Evolutionary conservation across 2,329 filamentous ascomycete species (phyloP).

Genomic region (Alternaria brassicae): DNA sequence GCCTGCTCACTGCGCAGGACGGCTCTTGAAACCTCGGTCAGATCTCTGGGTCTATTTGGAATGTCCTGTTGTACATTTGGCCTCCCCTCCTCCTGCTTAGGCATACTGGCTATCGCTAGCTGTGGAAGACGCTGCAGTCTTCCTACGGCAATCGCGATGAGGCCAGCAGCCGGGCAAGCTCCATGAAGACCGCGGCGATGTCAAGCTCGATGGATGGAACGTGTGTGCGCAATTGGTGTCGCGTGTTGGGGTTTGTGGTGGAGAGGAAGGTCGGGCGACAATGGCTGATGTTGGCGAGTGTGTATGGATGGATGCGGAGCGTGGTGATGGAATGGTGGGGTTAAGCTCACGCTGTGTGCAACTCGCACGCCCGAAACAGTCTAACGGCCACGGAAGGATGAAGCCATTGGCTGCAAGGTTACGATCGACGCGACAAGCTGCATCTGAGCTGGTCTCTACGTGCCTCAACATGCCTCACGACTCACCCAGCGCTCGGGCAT

Average conservation of each 20-base stretch:
- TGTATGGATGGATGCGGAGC: slow-evolving; percentile 27
- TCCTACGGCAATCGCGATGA: slow-evolving; percentile 67
- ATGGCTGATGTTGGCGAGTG: slow-evolving; percentile 34
- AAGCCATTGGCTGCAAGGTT: slow-evolving; percentile 31
- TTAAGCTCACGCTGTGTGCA: slow-evolving; percentile 40
- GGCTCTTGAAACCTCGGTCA: slow-evolving; percentile 44
- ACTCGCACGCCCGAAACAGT: slow-evolving; percentile 26
- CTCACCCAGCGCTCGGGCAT: slow-evolving; percentile 13
- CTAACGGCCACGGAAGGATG: slow-evolving; percentile 19
- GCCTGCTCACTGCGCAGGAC: slow-evolving; percentile 52
- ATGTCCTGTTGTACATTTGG: slow-evolving; percentile 31
- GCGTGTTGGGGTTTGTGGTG: slow-evolving; percentile 8
- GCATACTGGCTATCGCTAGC: slow-evolving; percentile 57
- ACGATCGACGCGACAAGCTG: slow-evolving; percentile 30
- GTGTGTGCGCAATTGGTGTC: slow-evolving; percentile 18
- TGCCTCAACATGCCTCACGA: slow-evolving; percentile 22
- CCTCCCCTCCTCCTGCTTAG: slow-evolving; percentile 40
- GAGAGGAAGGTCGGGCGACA: slow-evolving; percentile 31
- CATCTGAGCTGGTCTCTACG: slow-evolving; percentile 19
- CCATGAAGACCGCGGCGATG: slow-evolving; percentile 57
- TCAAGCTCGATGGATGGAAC: slow-evolving; percentile 25
- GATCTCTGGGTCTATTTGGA: slow-evolving; percentile 48
- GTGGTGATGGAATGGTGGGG: slow-evolving; percentile 49
- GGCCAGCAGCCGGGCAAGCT: slow-evolving; percentile 60
- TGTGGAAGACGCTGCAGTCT: slow-evolving; percentile 62